Evolutionary conservation across 768 basidiomycete genomes (phyloP).

Genomic region (Auriscalpium vulgare): DNA sequence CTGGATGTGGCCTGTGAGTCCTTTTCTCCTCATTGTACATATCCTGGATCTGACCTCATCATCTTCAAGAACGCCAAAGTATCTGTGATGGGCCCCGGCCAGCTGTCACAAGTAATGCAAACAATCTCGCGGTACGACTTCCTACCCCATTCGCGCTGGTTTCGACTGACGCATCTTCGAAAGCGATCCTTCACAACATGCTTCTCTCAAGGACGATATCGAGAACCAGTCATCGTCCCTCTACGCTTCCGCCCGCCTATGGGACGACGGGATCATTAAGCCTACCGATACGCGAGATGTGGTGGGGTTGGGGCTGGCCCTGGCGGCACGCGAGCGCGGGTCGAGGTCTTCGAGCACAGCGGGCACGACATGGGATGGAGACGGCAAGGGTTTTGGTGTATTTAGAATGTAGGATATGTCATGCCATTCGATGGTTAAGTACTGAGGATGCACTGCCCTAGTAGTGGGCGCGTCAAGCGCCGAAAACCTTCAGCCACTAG

Average conservation of each 20-base stretch:
- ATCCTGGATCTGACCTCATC: conserved; percentile 1
- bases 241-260: conserved; percentile 87
- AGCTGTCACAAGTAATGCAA: conserved; percentile 90
- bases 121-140: conserved; percentile 67
- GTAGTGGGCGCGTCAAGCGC: too few relatives aligned
- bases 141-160: not conserved
- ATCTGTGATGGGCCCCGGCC: conserved; percentile 92
- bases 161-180: not conserved
- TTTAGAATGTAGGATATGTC: conserved; percentile 64
- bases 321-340: conserved; percentile 47
- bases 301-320: conserved; percentile 77
- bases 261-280: conserved; percentile 89
- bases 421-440: too few relatives aligned
- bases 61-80: conserved; percentile 73
- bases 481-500: too few relatives aligned
- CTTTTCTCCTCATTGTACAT: not conserved
- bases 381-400: conserved; percentile 71
- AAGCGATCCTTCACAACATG: conserved; percentile 76
- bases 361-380: conserved; percentile 62
- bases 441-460: too few relatives aligned
- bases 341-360: conserved; percentile 8
- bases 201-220: conserved; percentile 69
- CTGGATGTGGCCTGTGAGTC: conserved; percentile 94
- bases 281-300: conserved; percentile 86
- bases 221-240: conserved; percentile 82